phyloP scores from a whole-genome alignment of 2,329 filamentous ascomycete species.

The Raffaelea ambrosiae region DNA sequence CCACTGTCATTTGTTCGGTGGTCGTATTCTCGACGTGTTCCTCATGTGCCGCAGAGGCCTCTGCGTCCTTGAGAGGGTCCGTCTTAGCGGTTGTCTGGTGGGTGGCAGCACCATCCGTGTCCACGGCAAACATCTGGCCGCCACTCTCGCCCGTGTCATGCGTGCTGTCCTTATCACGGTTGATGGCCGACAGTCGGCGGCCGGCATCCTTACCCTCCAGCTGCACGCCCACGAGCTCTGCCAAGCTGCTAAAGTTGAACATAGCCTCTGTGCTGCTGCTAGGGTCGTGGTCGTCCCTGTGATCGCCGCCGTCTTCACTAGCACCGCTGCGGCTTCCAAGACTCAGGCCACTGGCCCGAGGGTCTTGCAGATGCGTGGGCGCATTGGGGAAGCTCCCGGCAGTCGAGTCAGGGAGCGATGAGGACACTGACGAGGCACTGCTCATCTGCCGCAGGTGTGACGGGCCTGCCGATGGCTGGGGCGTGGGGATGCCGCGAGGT shows the following conservation, averaged over 20 bases:
- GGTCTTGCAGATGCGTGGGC: constrained; percentile 29
- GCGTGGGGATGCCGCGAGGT: constrained; percentile 35
- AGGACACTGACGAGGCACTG: constrained; percentile 75
- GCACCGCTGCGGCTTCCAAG: constrained; percentile 36
- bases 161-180: constrained; percentile 13
- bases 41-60: constrained; percentile 21
- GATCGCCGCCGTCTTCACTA: constrained; percentile 32
- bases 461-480: constrained; percentile 47
- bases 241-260: constrained; percentile 86
- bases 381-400: constrained; percentile 40
- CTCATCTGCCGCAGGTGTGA: constrained; percentile 77
- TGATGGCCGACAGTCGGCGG: constrained; percentile 19
- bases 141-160: background rate
- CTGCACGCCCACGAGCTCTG: constrained; percentile 68
- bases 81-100: constrained; percentile 9
- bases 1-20: background rate
- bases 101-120: constrained; percentile 8
- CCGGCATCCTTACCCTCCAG: constrained; percentile 40
- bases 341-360: constrained; percentile 46
- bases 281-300: constrained; percentile 37
- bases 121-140: too few species aligned
- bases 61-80: constrained; percentile 20
- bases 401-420: constrained; percentile 63
- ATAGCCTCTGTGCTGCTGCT: constrained; percentile 60
- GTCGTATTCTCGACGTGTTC: constrained; percentile 24